Conservation (phyloP, 176 grass and related monocot genomes). For the Luzula sylvatica region DNA sequence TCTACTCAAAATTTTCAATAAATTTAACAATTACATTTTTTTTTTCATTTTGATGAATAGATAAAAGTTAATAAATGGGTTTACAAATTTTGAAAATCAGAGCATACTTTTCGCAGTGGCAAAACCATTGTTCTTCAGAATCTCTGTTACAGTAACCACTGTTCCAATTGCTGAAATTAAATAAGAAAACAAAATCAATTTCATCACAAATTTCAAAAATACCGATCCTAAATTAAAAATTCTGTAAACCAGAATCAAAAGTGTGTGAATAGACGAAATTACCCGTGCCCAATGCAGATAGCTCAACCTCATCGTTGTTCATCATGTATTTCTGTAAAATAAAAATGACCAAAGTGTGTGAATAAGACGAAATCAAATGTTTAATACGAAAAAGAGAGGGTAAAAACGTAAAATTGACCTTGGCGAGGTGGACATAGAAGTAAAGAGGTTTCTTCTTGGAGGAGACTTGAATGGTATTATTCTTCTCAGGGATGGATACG, state of each 20-base stretch:
- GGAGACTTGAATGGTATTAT: constrained; percentile 91
- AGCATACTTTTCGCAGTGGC: constrained; percentile 63
- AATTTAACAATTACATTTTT: background rate
- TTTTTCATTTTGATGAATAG: too few species aligned
- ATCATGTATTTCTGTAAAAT: constrained; percentile 69
- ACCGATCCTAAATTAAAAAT: too few species aligned
- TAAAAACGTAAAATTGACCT: constrained; percentile 18
- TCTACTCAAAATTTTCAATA: constrained; percentile 23
- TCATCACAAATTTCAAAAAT: too few species aligned
- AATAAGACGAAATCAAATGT: background rate
- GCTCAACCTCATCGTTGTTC: constrained; percentile 73
- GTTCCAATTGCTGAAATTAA: constrained; percentile 60
- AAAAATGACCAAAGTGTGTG: background rate
- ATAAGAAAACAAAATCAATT: constrained; percentile 9
- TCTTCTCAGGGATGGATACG: constrained; percentile 8
- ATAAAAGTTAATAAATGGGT: background rate
- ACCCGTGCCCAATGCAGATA: constrained; percentile 84
- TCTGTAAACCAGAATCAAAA: too few species aligned
- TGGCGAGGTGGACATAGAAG: constrained; percentile 97
- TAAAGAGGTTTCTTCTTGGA: constrained; percentile 95
- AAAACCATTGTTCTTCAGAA: constrained; percentile 81
- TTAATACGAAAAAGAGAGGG: background rate
- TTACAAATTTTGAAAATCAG: background rate
- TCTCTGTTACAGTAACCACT: constrained; percentile 84
- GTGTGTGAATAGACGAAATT: constrained; percentile 6